Evolutionary conservation across 176 grass and related monocot genomes (phyloP), one percentile per base, ranked within the genome.

Genomic region (Cenchrus fungigraminus): DNA sequence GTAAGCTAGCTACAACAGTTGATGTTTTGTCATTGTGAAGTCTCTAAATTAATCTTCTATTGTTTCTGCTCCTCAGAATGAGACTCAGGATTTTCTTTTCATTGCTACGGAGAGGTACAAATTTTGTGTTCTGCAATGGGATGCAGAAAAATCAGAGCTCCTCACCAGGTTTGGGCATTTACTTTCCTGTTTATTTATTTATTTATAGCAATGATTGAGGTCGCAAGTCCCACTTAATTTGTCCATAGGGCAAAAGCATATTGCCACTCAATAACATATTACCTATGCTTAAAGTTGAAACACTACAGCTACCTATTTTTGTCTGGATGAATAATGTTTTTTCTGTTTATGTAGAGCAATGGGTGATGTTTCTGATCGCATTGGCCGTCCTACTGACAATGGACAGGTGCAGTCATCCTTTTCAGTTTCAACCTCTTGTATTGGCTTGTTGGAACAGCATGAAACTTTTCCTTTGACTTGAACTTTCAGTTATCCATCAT

Each of bases 291-390:
- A 40, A 40, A 40, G 37, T 62, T 44, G 47, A 77, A 86, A 13
- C 31, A 49, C 13, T 25, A 29, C 1, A 0, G 0, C 10, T 51
- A 49, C 40, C 5, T 52, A 63, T 83, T 84, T 28, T 67, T 73
- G 45, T 17, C 17, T 5, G 55, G 11, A 65, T 82, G 47, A 85
- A 34, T 76, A 77, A 63, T 58, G 68, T 71, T 25, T 85, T 86
- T 37, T 85, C 88, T 64, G 70, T 70, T 58, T 74, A 55, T 91
- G 83, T 88, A 99, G 97, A 86, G 87, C 97, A 9, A 96, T 96
- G 97, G 97, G 97, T 80, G 97, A 99, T 88, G 97, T 99, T 92
- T 96, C 97, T 79, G 97, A 99, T 84, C 91, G 97, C 79, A 99
- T 96, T 92, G 97, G 97, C 40, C 91, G 97, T 58, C 97, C 97